Conservation (phyloP, 805 yeast genomes). For the Nakazawaea sp. region DNA sequence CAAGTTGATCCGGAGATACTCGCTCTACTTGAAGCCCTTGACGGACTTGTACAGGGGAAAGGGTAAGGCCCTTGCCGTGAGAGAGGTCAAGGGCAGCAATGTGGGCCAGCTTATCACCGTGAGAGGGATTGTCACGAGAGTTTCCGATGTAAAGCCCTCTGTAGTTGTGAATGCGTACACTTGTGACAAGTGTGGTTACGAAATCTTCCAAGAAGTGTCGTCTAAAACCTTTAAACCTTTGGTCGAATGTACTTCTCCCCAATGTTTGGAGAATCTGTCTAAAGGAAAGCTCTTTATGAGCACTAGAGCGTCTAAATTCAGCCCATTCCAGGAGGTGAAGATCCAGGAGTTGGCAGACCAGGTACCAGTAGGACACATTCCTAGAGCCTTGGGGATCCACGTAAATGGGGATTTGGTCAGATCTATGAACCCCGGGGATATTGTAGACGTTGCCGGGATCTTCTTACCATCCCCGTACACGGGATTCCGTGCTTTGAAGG, state of each 20-base stretch:
- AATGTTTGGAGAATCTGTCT: slow-evolving; percentile 71
- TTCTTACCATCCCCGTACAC: slow-evolving; percentile 94
- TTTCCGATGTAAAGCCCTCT: slow-evolving; percentile 92
- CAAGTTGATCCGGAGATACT: slow-evolving; percentile 79
- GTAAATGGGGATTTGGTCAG: slow-evolving; percentile 91
- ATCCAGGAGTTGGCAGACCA: slow-evolving; percentile 93
- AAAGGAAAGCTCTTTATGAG: slow-evolving; percentile 88
- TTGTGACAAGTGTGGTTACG: slow-evolving; percentile 96
- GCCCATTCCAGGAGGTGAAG: slow-evolving; percentile 91
- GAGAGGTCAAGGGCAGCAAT: slow-evolving; percentile 79
- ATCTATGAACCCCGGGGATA: slow-evolving; percentile 86
- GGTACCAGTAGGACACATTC: slow-evolving; percentile 98
- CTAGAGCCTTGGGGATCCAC: slow-evolving; percentile 78
- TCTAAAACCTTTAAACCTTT: slow-evolving; percentile 83
- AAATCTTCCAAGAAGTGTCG: slow-evolving; percentile 91
- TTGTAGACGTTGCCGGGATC: slow-evolving; percentile 88
- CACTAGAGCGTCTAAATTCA: slow-evolving; percentile 92
- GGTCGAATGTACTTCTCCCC: slow-evolving; percentile 74
- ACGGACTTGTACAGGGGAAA: slow-evolving; percentile 31
- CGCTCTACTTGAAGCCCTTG: slow-evolving; percentile 79
- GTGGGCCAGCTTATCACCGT: slow-evolving; percentile 87
- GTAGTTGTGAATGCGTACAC: slow-evolving; percentile 91
- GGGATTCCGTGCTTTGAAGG: slow-evolving; percentile 86
- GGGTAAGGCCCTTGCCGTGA: slow-evolving; percentile 68
- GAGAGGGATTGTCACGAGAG: slow-evolving; percentile 91